Base-by-base conservation (phyloP, 306 rosid species). In the Amphicarpaea edgeworthii region DNA sequence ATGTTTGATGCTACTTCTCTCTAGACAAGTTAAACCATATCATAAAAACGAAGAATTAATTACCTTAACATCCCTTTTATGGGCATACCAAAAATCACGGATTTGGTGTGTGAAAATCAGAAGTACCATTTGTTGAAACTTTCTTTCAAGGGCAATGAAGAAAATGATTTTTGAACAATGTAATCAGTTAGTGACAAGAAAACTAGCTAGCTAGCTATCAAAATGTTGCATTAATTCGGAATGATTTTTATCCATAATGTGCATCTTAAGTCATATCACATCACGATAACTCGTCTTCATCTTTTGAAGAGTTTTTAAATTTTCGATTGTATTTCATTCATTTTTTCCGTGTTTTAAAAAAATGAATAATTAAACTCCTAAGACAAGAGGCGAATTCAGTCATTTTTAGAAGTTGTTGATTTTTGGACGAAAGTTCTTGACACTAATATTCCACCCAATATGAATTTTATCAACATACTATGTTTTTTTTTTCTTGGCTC, bases 81-180 rank as follows among this genome's bases (percentile, higher is more conserved):
- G 59, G 26, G 15, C 59, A 53, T 53, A 12, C 40, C 64, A 58
- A 58, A 58, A 14, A 12, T 12, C 42, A 60, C 24, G 65, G 67
- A 40, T 72, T 72, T 55, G 67, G 26, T 54, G 54, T 51, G 40
- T 54, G 7, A 38, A 72, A 49, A 50, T 51, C 50, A 12, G 3
- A 70, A 70, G 37, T 30, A 69, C 19, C 12, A 49, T 28, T 51
- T 30, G 26, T 49, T 49, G 75, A 46, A 69, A 43, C 68, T 61
- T 61, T n/a, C 68, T 61, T 61, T 61, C 68, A n/a, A 21, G 45
- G 46, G 41, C 34, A 32, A 61, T 34, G 24, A 61, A n/a, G 68
- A 61, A 32, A 61, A 15, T n/a, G 45, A 61, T 9, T 32, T 17
- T n/a, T 16, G 45, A 61, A 61, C 68, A 15, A 61, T 16, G 68